phyloP scores from a whole-genome alignment of 495 filamentous ascomycete species.

The Lasiosphaeria ovina region DNA sequence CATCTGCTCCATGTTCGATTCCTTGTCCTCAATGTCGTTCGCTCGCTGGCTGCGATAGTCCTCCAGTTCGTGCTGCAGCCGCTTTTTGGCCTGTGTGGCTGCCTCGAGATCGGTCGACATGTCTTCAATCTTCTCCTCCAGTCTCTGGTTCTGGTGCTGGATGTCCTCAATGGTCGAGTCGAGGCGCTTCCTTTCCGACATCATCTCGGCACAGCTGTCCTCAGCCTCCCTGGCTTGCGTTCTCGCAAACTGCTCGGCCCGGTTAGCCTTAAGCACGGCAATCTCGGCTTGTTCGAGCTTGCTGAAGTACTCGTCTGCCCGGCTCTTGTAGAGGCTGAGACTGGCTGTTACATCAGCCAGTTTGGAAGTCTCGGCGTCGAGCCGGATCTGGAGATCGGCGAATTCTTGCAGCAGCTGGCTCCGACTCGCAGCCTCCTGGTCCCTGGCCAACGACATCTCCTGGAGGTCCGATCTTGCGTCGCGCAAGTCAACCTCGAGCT shows the following conservation, averaged over 20 bases:
- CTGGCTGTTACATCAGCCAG: slow-evolving; percentile 80
- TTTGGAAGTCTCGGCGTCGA: slow-evolving; percentile 86
- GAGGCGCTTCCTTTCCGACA: slow-evolving; percentile 90
- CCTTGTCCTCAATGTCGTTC: slow-evolving; percentile 96
- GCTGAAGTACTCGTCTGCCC: slow-evolving; percentile 95
- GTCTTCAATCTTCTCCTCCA: slow-evolving; percentile 90
- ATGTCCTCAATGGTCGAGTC: slow-evolving; percentile 86
- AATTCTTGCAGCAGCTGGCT: slow-evolving; percentile 89
- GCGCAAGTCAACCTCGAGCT: slow-evolving; percentile 84
- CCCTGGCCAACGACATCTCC: slow-evolving; percentile 70
- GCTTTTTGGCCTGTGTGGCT: slow-evolving; percentile 86
- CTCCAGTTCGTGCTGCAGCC: slow-evolving; percentile 95
- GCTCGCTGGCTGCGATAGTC: slow-evolving; percentile 94
- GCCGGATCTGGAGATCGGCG: slow-evolving; percentile 87
- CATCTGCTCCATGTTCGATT: slow-evolving; percentile 94
- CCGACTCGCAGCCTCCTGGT: slow-evolving; percentile 80
- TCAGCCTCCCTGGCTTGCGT: slow-evolving; percentile 85
- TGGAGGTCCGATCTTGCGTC: slow-evolving; percentile 81
- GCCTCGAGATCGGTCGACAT: slow-evolving; percentile 83
- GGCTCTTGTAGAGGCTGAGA: slow-evolving; percentile 84
- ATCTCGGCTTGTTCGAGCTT: slow-evolving; percentile 98
- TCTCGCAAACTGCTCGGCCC: slow-evolving; percentile 93
- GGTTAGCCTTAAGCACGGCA: slow-evolving; percentile 83
- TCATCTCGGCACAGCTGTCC: slow-evolving; percentile 82
- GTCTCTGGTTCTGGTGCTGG: slow-evolving; percentile 81